Evolutionary conservation across 2,329 filamentous ascomycete genomes (phyloP).

Genomic region (Fusarium abutilonis): DNA sequence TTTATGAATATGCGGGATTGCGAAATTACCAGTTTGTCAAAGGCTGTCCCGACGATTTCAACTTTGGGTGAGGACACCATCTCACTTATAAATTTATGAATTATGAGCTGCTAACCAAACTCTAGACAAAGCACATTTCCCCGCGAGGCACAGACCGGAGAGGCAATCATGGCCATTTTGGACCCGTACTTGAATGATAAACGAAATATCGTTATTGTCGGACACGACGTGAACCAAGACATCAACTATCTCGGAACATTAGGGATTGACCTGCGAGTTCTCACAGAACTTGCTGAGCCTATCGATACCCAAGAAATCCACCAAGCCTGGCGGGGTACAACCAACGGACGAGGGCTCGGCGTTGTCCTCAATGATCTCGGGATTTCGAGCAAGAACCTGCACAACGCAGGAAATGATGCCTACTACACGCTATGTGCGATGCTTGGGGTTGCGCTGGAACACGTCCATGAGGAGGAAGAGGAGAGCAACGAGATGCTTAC

Average conservation of each 20-base stretch:
- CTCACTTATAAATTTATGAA: not conserved
- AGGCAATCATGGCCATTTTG: slow-evolving; percentile 53
- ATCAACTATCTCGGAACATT: slow-evolving; percentile 72
- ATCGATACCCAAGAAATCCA: slow-evolving; percentile 80
- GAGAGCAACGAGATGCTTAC: slow-evolving; percentile 20
- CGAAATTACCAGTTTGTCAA: slow-evolving; percentile 74
- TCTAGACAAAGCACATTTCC: slow-evolving; percentile 57
- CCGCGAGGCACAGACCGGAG: slow-evolving; percentile 46
- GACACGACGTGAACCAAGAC: slow-evolving; percentile 76
- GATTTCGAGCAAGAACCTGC: slow-evolving; percentile 72
- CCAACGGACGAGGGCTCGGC: slow-evolving; percentile 65
- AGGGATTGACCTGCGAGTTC: slow-evolving; percentile 67
- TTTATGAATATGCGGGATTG: slow-evolving; percentile 73
- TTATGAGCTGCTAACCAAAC: slow-evolving; percentile 10
- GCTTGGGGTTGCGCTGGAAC: slow-evolving; percentile 58
- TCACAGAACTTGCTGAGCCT: slow-evolving; percentile 66
- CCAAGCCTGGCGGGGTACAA: slow-evolving; percentile 66
- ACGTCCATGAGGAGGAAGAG: slow-evolving; percentile 35
- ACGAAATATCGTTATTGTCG: slow-evolving; percentile 76
- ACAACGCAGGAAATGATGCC: slow-evolving; percentile 90
- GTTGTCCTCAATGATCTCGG: slow-evolving; percentile 71
- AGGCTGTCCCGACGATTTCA: slow-evolving; percentile 78
- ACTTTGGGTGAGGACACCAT: slow-evolving; percentile 72
- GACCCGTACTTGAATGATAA: slow-evolving; percentile 43
- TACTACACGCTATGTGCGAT: slow-evolving; percentile 80